Evolutionary conservation across 2,329 filamentous ascomycete genomes (phyloP), one percentile per base, ranked within the genome.

Genomic region (Escovopsis weberi): DNA sequence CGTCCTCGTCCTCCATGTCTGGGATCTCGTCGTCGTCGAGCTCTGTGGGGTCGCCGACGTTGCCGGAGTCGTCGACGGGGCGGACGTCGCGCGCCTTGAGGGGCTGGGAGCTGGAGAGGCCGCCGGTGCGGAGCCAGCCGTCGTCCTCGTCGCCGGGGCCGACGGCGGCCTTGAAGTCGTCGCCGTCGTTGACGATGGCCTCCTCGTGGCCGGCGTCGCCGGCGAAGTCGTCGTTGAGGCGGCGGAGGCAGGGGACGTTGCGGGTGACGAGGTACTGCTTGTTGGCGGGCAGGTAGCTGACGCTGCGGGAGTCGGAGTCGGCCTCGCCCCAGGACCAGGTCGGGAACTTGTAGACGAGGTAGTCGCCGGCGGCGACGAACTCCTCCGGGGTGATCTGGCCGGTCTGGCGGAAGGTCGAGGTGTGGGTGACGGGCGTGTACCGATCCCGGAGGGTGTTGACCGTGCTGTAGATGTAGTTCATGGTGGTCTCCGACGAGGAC

Each of bases 1-100:
- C 88, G 50, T 96, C 89, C 44, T 96, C 89, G 49, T 96, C 91
- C 58, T 96, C 91, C 87, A 96, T 96, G 58, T 96, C 89, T 0
- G 88, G 89, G 48, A 96, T 95, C 55, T 95, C 89, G 37, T 85
- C 78, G 41, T 81, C 81, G 26, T 79, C 74, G 5, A 84, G 68
- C 30, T 77, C 72, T 40, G 80, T 80, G 44, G 75, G 70, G 45
- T 88, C 85, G 12, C 82, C 86, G 37, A 94, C 70, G 55, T 91
- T 89, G 26, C 88, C 89, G 23, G 82, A 80, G 55, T 94, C 87
- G 56, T 94, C 88, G 23, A 95, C 79, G 0, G 88, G 93, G 52
- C 85, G 72, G 36, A 95, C 86, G 61, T 94, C 86, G 52, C 75
- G 72, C 23, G 80, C 80, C 64, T 83, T 80, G 39, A 83, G 75